These are phyloP conservation scores for Grosmannia clavigera DNA, from an alignment of 2,329 filamentous ascomycete genomes.

Conservation along the genomic window DNA sequence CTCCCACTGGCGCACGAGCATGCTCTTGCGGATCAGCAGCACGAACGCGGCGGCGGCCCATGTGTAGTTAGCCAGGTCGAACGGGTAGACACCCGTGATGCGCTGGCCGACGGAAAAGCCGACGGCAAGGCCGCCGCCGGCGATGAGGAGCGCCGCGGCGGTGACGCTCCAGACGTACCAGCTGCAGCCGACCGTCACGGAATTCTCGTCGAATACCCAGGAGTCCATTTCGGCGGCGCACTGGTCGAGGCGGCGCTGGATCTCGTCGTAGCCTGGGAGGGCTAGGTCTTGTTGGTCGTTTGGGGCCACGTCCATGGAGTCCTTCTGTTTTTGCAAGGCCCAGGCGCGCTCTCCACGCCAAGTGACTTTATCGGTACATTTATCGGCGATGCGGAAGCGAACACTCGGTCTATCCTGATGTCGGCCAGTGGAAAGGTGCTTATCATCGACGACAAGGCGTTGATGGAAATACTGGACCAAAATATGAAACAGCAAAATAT, in stretches of 20 bases:
- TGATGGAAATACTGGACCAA: conserved; percentile 42
- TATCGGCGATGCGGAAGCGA: conserved; percentile 40
- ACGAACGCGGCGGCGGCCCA: conserved; percentile 18
- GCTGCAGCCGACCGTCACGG: neutral
- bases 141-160: conserved; percentile 7
- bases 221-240: neutral
- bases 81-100: conserved; percentile 20
- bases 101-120: conserved; percentile 16
- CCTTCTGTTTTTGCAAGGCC: too few relatives aligned
- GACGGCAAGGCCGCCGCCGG: conserved; percentile 14
- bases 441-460: conserved; percentile 63
- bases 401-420: conserved; percentile 21
- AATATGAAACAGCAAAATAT: conserved; percentile 44
- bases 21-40: conserved; percentile 16
- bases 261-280: too few relatives aligned
- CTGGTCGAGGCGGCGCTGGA: too few relatives aligned
- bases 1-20: conserved; percentile 15
- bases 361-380: conserved; percentile 44
- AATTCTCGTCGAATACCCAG: neutral
- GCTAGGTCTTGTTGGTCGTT: too few relatives aligned
- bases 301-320: too few relatives aligned
- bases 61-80: conserved; percentile 15
- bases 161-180: conserved; percentile 3
- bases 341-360: neutral
- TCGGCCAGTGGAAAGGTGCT: conserved; percentile 63